Evolutionary conservation across 2,329 filamentous ascomycete genomes (phyloP), one percentile per base, ranked within the genome.

Genomic region (Aspergillus fumigatiaffinis): DNA sequence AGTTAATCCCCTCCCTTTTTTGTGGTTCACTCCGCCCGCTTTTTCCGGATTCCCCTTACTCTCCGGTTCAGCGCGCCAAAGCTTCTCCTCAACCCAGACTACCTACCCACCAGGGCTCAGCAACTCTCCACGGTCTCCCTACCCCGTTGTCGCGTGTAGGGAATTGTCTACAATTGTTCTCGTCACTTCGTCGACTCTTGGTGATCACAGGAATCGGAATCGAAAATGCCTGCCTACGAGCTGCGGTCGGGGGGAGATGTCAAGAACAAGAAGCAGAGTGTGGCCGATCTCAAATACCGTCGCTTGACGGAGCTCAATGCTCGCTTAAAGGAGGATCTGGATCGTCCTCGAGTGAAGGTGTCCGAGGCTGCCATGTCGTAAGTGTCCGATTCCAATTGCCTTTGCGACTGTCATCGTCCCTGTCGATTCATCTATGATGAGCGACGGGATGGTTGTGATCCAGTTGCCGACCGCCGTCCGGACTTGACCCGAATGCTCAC

Each of bases 221-320:
- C 70, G 75, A 67, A 67, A 64, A 87, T 86, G 82, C 81, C 84
- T 68, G 73, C 84, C 58, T 88, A 88, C 77, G 85, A 87, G 73
- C 80, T 87, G 68, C 84, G 85, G 74, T 82, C 82, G 59, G 85
- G 84, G 65, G 84, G 84, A 66, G 84, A 86, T 72, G 77, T 82
- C 66, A 86, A 84, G 84, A 96, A 92, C 82, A 97, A 95, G 82
- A 97, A 97, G 83, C 94, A 97, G 81, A 96, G 91, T 75, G 97
- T 99, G 91, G 93, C 93, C 68, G 94, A 99, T 76, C 85, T 99
- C 64, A 99, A 99, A 84, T 86, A 97, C 71, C 88, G 94, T 71
- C 89, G 94, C 64, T 83, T 99, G 77, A 97, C 92, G 60, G 94
- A 99, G 81, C 86, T 99, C 71, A 99, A 97, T 83, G 91, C 91